These are phyloP conservation scores for Mycena epipterygia DNA, from an alignment of 768 basidiomycete genomes.

Conservation along the genomic window DNA sequence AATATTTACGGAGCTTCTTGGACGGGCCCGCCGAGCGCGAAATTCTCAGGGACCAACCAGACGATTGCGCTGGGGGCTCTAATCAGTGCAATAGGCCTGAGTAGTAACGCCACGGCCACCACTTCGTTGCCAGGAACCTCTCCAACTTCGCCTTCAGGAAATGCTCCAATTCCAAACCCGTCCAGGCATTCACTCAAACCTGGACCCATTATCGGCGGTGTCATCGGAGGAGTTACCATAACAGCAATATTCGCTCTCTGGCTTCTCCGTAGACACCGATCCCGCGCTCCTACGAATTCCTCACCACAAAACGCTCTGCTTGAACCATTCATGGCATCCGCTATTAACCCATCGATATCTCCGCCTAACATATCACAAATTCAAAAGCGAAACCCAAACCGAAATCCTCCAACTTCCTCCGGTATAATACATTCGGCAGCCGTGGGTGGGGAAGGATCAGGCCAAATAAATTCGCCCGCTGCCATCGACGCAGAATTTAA, in stretches of 20 bases:
- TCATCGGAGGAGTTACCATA: background rate
- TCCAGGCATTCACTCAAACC: too few species aligned
- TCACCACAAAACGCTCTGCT: background rate
- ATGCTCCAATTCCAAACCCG: too few species aligned
- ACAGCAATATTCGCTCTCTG: background rate
- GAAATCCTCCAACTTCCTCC: too few species aligned
- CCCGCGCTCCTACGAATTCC: too few species aligned
- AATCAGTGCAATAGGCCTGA: background rate
- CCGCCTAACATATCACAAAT: too few species aligned
- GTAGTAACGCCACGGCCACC: too few species aligned
- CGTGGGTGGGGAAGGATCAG: background rate
- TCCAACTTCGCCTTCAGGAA: too few species aligned
- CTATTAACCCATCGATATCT: too few species aligned
- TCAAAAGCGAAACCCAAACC: too few species aligned
- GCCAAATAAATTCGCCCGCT: background rate
- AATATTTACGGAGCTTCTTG: background rate
- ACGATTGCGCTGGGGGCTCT: background rate
- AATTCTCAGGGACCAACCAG: background rate
- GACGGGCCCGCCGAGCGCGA: background rate
- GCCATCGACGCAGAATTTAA: background rate
- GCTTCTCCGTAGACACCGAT: background rate
- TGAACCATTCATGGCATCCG: too few species aligned
- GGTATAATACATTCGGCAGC: too few species aligned
- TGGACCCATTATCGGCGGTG: background rate
- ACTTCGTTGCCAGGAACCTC: background rate